These are phyloP conservation scores for Rhypophila decipiens DNA, from an alignment of 495 filamentous ascomycete species.

Conservation along the genomic window DNA sequence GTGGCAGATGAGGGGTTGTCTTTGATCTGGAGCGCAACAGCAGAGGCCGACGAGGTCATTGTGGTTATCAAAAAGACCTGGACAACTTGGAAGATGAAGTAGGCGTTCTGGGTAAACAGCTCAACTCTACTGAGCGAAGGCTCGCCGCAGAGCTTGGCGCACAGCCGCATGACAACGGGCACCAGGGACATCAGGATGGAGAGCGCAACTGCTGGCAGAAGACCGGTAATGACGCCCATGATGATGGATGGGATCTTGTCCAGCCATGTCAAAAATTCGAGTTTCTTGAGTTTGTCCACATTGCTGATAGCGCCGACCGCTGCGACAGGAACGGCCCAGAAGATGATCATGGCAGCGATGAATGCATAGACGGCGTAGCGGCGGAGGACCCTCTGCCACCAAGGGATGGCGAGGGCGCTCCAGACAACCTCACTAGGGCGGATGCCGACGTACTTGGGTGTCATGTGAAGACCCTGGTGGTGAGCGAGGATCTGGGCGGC, in stretches of 20 bases:
- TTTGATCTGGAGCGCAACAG: conserved; percentile 56
- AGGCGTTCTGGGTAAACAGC: conserved; percentile 81
- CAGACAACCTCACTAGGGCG: conserved; percentile 84
- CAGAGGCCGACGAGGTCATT: conserved; percentile 65
- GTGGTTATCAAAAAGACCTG: conserved; percentile 93
- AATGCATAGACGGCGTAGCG: conserved; percentile 62
- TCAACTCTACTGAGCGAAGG: conserved; percentile 75
- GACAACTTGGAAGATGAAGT: conserved; percentile 91
- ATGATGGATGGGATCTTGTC: conserved; percentile 60
- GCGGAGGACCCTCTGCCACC: conserved; percentile 79
- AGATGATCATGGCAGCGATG: conserved; percentile 75
- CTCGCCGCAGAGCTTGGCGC: conserved; percentile 71
- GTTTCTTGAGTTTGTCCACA: conserved; percentile 56
- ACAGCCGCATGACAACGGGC: conserved; percentile 72
- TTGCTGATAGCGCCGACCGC: conserved; percentile 85
- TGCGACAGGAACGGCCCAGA: conserved; percentile 92
- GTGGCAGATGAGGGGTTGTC: conserved; percentile 54
- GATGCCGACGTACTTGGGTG: conserved; percentile 83
- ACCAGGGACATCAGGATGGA: conserved; percentile 85
- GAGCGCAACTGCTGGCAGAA: conserved; percentile 74
- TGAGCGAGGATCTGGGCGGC: conserved; percentile 84
- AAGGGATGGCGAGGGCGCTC: conserved; percentile 77
- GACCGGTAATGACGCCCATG: conserved; percentile 75
- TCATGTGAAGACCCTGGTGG: conserved; percentile 86
- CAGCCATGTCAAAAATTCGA: conserved; percentile 72